Percentiles rank a stretch among this genome's conserved stretches.
These are phyloP conservation scores for Cardiospermum halicacabum DNA, from an alignment of 345 rosid genomes.

Conservation along the genomic window DNA sequence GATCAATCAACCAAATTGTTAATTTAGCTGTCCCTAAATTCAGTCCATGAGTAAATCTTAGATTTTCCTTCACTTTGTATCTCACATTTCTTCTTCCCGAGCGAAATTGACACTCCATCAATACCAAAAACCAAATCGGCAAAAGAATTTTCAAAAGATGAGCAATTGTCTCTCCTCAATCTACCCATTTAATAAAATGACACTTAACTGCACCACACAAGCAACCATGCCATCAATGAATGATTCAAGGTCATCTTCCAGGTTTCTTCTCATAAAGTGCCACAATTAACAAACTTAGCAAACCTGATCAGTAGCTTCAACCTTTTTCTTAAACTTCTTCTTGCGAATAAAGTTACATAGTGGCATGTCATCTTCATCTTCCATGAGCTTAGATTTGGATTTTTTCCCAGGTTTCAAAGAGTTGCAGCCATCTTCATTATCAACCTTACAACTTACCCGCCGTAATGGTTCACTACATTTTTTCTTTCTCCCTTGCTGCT, in stretches of 20 bases:
- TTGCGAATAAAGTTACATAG: conserved; percentile 17
- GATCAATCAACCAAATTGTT: too few relatives aligned
- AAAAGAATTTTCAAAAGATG: neutral
- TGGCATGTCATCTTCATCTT: conserved; percentile 19
- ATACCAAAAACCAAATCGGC: neutral
- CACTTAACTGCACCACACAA: neutral
- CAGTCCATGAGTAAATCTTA: too few relatives aligned
- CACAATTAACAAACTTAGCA: neutral
- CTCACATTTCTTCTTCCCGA: too few relatives aligned
- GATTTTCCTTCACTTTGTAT: too few relatives aligned
- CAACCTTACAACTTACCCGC: neutral
- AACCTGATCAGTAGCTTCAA: neutral
- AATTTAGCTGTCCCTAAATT: too few relatives aligned
- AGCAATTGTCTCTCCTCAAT: neutral
- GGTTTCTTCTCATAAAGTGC: neutral
- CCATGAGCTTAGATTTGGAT: conserved; percentile 1
- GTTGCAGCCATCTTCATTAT: neutral
- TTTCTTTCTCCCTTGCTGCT: conserved; percentile 5
- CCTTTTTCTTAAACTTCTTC: conserved; percentile 23
- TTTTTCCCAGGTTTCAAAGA: conserved; percentile 1
- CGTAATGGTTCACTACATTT: conserved; percentile 2
- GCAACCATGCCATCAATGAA: conserved; percentile 14
- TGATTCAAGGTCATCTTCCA: conserved; percentile 1
- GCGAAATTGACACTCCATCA: too few relatives aligned
- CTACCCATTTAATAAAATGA: neutral